Percentiles rank a stretch among this genome's conserved stretches.
Evolutionary conservation across 257 asterid species (phyloP).

Genomic region (Ocimum tenuiflorum): DNA sequence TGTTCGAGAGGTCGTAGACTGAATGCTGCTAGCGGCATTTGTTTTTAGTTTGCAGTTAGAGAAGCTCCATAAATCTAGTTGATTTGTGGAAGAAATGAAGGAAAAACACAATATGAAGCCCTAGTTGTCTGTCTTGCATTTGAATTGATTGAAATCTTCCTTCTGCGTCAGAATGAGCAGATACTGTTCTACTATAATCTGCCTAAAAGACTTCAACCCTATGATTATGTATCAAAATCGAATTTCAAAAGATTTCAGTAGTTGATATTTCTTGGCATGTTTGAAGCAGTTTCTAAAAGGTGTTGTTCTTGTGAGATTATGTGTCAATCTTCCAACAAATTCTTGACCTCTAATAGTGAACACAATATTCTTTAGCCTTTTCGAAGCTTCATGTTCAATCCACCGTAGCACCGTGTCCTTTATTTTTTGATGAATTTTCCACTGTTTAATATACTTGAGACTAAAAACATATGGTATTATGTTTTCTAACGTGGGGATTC

Average conservation of each 20-base stretch:
- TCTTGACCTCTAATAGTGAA: too few species aligned
- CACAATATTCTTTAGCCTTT: neutral
- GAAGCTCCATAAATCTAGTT: neutral
- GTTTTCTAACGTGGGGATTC: neutral
- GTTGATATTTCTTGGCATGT: neutral
- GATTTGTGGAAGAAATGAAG: neutral
- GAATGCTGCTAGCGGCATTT: neutral
- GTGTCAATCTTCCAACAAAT: neutral
- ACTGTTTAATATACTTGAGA: neutral
- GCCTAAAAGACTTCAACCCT: neutral
- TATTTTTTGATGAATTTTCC: neutral
- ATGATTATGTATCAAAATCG: neutral
- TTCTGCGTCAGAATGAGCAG: neutral
- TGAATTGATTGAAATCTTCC: neutral
- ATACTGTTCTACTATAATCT: neutral
- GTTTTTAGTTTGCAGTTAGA: neutral
- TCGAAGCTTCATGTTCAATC: neutral
- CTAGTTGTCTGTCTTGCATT: neutral
- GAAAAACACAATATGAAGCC: neutral
- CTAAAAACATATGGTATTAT: neutral
- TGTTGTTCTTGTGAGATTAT: neutral
- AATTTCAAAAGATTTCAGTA: neutral
- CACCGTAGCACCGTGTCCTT: neutral
- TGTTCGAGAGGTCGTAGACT: neutral
- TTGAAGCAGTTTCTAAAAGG: neutral